Percentiles rank a stretch among this genome's conserved stretches.
Conservation (phyloP, 257 asterid species). For the Forsythia suspensa region DNA sequence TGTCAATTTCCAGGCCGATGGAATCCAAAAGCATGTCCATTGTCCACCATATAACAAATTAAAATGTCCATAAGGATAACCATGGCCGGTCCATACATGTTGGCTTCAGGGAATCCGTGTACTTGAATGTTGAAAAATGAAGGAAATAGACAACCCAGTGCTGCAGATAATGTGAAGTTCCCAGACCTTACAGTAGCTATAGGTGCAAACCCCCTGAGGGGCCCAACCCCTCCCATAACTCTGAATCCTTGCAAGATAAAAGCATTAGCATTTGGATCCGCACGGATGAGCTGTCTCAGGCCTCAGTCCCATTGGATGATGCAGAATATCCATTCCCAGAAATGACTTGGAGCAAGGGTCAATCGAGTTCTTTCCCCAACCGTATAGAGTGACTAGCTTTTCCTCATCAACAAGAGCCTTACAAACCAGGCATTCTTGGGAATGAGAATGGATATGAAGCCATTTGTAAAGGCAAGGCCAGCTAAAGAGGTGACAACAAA, state of each 20-base stretch:
- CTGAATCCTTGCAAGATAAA: conserved; percentile 32
- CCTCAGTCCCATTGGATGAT: neutral
- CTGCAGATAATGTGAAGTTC: conserved; percentile 40
- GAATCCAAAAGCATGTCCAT: conserved; percentile 34
- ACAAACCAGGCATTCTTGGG: neutral
- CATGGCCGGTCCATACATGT: conserved; percentile 32
- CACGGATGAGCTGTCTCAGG: neutral
- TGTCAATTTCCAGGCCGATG: conserved; percentile 32
- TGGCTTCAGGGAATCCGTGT: conserved; percentile 35
- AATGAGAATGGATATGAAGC: neutral
- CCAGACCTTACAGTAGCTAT: conserved; percentile 33
- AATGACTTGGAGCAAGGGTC: neutral
- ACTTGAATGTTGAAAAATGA: conserved; percentile 41
- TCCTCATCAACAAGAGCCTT: neutral
- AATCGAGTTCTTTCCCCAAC: neutral
- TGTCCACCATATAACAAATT: conserved; percentile 39
- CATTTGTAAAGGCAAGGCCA: conserved; percentile 18
- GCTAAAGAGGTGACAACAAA: conserved; percentile 11
- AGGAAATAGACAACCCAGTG: conserved; percentile 40
- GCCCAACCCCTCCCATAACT: conserved; percentile 25
- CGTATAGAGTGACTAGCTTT: neutral
- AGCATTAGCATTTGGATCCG: conserved; percentile 26
- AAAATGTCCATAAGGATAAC: conserved; percentile 36
- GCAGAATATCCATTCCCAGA: neutral
- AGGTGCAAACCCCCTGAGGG: conserved; percentile 37